Evolutionary conservation across 331 rosid genomes (phyloP).

Genomic region (Saraca asoca): DNA sequence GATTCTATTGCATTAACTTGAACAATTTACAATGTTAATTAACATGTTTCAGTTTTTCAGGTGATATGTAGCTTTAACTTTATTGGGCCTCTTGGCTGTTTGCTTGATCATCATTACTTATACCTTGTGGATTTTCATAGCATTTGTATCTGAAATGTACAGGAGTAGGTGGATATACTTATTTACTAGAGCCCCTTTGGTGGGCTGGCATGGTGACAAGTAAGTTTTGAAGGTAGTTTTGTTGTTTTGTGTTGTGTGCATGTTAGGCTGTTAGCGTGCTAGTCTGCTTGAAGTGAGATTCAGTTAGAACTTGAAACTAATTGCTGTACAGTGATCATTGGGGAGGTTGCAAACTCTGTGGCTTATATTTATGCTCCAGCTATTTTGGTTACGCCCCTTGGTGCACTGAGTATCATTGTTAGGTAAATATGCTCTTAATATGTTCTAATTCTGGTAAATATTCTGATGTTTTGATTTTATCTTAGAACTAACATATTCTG

Average conservation of each 20-base stretch:
- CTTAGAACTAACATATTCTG: constrained; percentile 28
- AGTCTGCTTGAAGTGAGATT: not conserved
- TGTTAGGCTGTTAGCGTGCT: no score
- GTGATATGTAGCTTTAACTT: not conserved
- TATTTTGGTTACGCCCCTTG: constrained; percentile 92
- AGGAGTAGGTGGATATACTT: constrained; percentile 92
- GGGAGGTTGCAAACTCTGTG: constrained; percentile 89
- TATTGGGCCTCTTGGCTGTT: not conserved
- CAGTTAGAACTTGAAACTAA: constrained; percentile 30
- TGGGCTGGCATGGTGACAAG: constrained; percentile 98
- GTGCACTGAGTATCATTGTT: constrained; percentile 87
- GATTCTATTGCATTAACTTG: not conserved
- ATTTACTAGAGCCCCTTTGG: constrained; percentile 92
- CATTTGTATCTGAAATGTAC: constrained; percentile 27
- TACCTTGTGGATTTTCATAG: not conserved
- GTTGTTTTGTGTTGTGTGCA: not conserved
- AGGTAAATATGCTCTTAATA: constrained; percentile 50
- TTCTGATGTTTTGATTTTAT: constrained; percentile 13
- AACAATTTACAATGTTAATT: not conserved
- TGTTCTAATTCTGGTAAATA: constrained; percentile 19
- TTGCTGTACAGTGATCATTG: constrained; percentile 70
- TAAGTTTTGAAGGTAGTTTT: constrained; percentile 43
- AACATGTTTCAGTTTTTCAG: not conserved
- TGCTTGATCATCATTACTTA: not conserved
- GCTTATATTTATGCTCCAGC: constrained; percentile 97